phyloP scores from a whole-genome alignment of 116 monocot genomes.

The Zostera marina region DNA sequence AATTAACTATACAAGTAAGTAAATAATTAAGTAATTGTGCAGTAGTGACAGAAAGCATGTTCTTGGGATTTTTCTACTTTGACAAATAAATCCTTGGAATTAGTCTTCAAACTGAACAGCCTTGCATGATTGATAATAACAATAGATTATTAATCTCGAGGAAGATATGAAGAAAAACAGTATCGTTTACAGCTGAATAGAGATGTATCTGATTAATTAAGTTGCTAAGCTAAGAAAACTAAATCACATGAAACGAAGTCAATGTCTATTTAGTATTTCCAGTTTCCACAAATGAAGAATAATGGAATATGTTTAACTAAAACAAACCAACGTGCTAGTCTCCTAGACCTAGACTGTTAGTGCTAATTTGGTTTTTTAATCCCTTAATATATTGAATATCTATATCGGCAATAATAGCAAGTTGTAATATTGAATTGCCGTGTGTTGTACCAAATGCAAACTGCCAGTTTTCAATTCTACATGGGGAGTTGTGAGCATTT shows the following conservation, averaged over 20 bases:
- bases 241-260: conserved; percentile 2
- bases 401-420: too few relatives aligned
- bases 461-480: too few relatives aligned
- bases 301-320: background rate
- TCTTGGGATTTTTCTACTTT: background rate
- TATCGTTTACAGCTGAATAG: background rate
- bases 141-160: background rate
- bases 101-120: background rate
- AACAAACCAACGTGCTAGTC: background rate
- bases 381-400: too few relatives aligned
- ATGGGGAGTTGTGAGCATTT: too few relatives aligned
- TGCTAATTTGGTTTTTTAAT: too few relatives aligned
- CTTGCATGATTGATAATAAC: background rate
- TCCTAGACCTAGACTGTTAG: too few relatives aligned
- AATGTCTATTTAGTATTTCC: too few relatives aligned
- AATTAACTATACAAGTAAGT: background rate
- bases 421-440: too few relatives aligned
- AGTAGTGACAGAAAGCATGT: conserved; percentile 1
- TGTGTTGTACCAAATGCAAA: too few relatives aligned
- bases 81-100: background rate
- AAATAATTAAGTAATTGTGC: too few relatives aligned
- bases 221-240: background rate
- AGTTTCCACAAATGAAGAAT: conserved; percentile 3
- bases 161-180: conserved; percentile 3
- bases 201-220: background rate